Percentiles rank a stretch among this genome's conserved stretches.
Evolutionary conservation across 805 yeast species (phyloP).

Genomic region (Ogataea paraovalis): DNA sequence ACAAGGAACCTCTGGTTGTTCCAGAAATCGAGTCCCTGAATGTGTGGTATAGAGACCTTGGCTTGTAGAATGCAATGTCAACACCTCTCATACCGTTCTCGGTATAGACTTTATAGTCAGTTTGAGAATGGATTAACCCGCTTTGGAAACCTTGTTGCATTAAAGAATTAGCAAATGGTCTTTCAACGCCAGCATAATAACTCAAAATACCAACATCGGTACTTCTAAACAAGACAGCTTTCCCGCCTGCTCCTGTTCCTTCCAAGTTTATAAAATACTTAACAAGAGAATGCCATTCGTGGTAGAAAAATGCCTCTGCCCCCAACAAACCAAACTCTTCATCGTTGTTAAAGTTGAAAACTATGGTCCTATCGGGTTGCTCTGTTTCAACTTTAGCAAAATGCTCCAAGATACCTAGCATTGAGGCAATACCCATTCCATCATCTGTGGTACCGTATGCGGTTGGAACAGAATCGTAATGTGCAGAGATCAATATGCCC

Average conservation of each 20-base stretch:
- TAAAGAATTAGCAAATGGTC: slow-evolving; percentile 75
- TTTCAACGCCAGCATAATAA: slow-evolving; percentile 49
- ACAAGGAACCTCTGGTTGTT: slow-evolving; percentile 62
- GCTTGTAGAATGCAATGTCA: slow-evolving; percentile 86
- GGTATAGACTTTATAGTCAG: slow-evolving; percentile 75
- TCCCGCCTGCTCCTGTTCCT: slow-evolving; percentile 91
- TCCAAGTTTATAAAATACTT: slow-evolving; percentile 74
- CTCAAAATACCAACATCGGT: slow-evolving; percentile 70
- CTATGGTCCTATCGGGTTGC: slow-evolving; percentile 66
- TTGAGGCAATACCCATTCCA: slow-evolving; percentile 81
- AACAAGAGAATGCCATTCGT: slow-evolving; percentile 65
- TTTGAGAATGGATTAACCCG: slow-evolving; percentile 70
- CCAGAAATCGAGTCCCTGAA: slow-evolving; percentile 62
- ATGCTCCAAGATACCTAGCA: slow-evolving; percentile 64
- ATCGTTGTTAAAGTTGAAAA: slow-evolving; percentile 83
- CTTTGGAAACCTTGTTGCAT: slow-evolving; percentile 82
- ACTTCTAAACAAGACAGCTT: slow-evolving; percentile 78
- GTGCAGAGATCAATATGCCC: slow-evolving; percentile 77
- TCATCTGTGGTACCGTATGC: slow-evolving; percentile 89
- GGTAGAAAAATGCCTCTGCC: slow-evolving; percentile 66
- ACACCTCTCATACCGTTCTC: slow-evolving; percentile 73
- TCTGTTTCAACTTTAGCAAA: slow-evolving; percentile 30
- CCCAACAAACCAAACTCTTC: slow-evolving; percentile 89
- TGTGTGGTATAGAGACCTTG: slow-evolving; percentile 83
- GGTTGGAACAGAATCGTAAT: slow-evolving; percentile 86